Conservation (phyloP, 1,284 basidiomycete species). For the Sphaerobolus stellatus region DNA sequence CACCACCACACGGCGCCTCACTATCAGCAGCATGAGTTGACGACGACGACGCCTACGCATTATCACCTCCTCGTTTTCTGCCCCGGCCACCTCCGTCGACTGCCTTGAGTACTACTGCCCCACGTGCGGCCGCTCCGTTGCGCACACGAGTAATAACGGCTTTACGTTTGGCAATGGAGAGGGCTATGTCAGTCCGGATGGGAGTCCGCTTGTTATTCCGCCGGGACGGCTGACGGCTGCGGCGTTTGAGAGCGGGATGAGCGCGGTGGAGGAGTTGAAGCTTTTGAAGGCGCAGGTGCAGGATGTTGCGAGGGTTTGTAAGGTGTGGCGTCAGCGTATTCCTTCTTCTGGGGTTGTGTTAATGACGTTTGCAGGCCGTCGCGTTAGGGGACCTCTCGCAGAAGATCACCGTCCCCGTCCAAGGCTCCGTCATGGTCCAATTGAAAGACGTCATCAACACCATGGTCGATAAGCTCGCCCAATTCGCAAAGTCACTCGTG, state of each 20-base stretch:
- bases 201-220: constrained; percentile 50
- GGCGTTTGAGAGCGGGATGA: constrained; percentile 61
- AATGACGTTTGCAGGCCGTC: constrained; percentile 70
- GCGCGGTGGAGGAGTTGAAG: constrained; percentile 75
- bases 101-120: constrained; percentile 42
- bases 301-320: constrained; percentile 91
- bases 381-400: constrained; percentile 92
- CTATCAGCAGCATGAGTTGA: no score
- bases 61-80: no score
- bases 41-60: no score
- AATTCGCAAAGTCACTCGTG: constrained; percentile 83
- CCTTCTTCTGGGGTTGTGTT: constrained; percentile 52
- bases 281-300: constrained; percentile 87
- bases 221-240: constrained; percentile 58
- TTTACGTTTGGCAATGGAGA: constrained; percentile 31
- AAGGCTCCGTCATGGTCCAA: constrained; percentile 96
- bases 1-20: no score
- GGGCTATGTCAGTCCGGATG: constrained; percentile 27
- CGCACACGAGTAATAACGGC: constrained; percentile 30
- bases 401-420: constrained; percentile 95
- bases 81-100: constrained; percentile 38
- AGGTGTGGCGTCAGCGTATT: constrained; percentile 35
- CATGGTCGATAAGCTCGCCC: constrained; percentile 83
- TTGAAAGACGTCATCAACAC: constrained; percentile 98
- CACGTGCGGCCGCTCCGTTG: constrained; percentile 41